Conservation (phyloP, 2,329 filamentous ascomycete species). For the Fusarium sp. region DNA sequence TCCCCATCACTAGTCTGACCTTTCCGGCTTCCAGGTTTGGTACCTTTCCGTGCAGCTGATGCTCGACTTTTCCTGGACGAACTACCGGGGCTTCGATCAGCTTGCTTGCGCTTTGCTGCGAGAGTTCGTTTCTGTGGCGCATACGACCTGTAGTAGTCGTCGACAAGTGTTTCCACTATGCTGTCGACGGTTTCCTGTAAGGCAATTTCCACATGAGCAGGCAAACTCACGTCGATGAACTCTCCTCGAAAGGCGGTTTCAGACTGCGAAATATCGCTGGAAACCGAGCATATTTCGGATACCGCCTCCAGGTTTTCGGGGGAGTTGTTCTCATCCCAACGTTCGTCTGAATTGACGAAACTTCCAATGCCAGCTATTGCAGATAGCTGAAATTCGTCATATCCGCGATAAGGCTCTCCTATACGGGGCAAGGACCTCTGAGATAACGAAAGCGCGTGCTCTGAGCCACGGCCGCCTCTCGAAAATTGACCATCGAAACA, state of each 20-base stretch:
- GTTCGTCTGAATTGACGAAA: not conserved
- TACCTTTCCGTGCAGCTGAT: not conserved
- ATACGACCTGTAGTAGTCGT: slow-evolving; percentile 1
- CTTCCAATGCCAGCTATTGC: not conserved
- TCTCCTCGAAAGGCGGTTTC: not conserved
- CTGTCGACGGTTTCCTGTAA: not conserved
- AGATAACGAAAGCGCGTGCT: not conserved
- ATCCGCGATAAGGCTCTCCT: rapidly evolving
- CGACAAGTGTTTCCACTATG: not conserved
- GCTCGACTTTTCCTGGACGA: not conserved
- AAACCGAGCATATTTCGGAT: not conserved
- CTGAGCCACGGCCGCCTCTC: not conserved
- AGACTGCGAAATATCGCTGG: not conserved
- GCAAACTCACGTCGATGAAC: not conserved
- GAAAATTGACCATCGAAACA: not conserved
- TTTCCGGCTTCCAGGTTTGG: rapidly evolving
- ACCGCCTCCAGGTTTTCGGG: not conserved
- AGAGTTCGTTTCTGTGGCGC: not conserved
- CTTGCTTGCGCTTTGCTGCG: not conserved
- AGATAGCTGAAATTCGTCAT: not conserved
- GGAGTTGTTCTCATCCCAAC: not conserved
- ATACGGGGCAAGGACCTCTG: rapidly evolving
- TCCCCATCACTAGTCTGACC: not conserved
- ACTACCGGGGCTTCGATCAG: not conserved
- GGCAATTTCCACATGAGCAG: not conserved